Evolutionary conservation across 1,284 basidiomycete genomes (phyloP), one percentile per base, ranked within the genome.

Genomic region (Pseudozyma pruni): DNA sequence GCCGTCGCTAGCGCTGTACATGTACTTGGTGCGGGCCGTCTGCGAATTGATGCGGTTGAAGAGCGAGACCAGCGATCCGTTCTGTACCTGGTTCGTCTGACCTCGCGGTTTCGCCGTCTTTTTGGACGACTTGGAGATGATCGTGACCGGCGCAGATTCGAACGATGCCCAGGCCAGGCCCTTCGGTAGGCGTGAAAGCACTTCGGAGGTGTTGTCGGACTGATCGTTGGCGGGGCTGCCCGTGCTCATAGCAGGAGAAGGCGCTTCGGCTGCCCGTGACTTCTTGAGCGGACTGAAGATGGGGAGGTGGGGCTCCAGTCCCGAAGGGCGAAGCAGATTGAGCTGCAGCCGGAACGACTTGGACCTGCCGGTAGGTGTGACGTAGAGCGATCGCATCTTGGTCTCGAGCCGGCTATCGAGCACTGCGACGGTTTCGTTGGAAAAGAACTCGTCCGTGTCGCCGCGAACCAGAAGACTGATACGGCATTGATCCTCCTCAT

Each of bases 11-110:
- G 43, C 53, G 37, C 59, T 88, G 76, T 94, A 91, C 90, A 96
- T 92, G 83, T 94, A 97, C 85, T 96, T 96, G 49, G 94, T 97
- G 73, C 94, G 90, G 61, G 95, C 93, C 22, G 93, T 95, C 85
- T 98, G 94, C 13, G 91, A 92, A 84, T 97, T 94, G 86, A 98
- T 93, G 78, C 94, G 91, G 82, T 94, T 94, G 87, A 94, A 95
- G 46, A 98, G 87, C 54, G 92, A 93, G 46, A 98, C 91, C n/a
- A 92, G 90, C 19, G 92, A 91, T 37, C 91, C 90, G 23, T 89
- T 90, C 53, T 93, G 87, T 78, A 97, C 91, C 84, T 93, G 94
- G 16, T 91, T 93, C 10, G 91, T 89, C 78, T 94, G 91, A 80
- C 93, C 94, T 79, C 93, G 89, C 67, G 94, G 94, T 85, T 95